Evolutionary conservation across 2,329 filamentous ascomycete species (phyloP), one percentile per base, ranked within the genome.

Genomic region (Decorospora gaudefroyi): DNA sequence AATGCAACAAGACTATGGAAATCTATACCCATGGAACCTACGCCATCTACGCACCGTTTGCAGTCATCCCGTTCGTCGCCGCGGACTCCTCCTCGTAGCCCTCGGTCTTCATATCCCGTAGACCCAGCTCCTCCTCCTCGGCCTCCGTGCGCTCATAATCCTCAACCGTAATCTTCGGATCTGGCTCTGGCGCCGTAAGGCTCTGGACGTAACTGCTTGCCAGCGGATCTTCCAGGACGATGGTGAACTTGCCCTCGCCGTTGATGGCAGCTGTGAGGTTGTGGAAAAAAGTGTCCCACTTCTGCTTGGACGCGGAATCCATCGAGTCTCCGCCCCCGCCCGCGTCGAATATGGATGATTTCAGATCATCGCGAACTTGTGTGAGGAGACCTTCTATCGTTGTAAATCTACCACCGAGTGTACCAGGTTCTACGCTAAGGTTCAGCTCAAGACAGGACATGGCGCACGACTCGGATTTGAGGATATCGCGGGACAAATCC

Each of bases 171-270:
- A 99, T 87, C 72, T 93, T 87, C 11, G 86, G 86, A 65, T 99
- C 93, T 2, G 87, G 86, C 55, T 90, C 86, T 16, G 90, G 84
- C 4, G 84, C 87, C 35, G 77, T 82, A 48, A 95, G 79, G 62
- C 91, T 89, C 74, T 99, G 93, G 31, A 99, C 87, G 67, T 95
- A 99, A 65, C 90, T 96, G 69, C 88, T 88, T 8, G 91, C 93
- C 52, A 97, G 76, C 0, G 93, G 93, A 67, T 99, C 93, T 51
- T 86, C 83, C 23, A 99, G 79, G 4, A 93, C 79, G 45, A 97
- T 78, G 4, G 85, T 90, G 68, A 96, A 99, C 55, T 86, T 82
- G 66, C 82, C 80, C 31, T 90, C 81, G 41, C 91, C 92, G 35
- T 79, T 80, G 65, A 96, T 93, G 22, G 93, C 93, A 6, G 79